phyloP scores from a whole-genome alignment of 2,329 filamentous ascomycete species.

The Claviceps spartinae region DNA sequence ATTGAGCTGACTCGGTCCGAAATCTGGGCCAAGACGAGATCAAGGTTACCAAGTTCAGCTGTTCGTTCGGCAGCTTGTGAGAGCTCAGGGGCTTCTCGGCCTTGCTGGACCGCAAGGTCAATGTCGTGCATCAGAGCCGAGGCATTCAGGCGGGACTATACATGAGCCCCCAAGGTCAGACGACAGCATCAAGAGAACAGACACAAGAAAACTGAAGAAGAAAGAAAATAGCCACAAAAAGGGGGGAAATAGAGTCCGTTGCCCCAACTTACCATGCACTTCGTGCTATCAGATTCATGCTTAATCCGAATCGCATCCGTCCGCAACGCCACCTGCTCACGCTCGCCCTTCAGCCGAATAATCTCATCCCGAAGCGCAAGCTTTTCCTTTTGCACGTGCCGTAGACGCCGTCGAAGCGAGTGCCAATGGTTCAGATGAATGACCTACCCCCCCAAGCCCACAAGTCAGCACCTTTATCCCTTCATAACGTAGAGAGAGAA shows the following conservation, averaged over 20 bases:
- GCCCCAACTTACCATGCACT: conserved; percentile 31
- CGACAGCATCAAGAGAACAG: neutral
- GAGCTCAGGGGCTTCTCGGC: conserved; percentile 34
- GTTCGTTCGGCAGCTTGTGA: conserved; percentile 31
- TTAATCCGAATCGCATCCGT: conserved; percentile 49
- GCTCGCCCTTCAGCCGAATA: conserved; percentile 42
- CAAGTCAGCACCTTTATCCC: neutral
- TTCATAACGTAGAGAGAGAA: too few relatives aligned
- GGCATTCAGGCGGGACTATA: conserved; percentile 33
- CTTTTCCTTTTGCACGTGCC: conserved; percentile 43
- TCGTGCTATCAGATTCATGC: conserved; percentile 41
- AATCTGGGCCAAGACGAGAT: conserved; percentile 41
- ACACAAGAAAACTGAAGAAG: neutral
- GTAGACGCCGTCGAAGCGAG: conserved; percentile 42
- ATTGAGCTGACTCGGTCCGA: conserved; percentile 38
- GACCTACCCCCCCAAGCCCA: conserved; percentile 22
- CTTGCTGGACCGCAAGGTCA: conserved; percentile 41
- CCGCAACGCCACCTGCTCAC: conserved; percentile 46
- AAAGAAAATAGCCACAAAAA: neutral
- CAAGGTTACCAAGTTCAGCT: conserved; percentile 41
- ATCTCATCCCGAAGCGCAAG: conserved; percentile 45
- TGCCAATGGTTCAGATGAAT: conserved; percentile 47
- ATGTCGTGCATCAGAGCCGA: conserved; percentile 49
- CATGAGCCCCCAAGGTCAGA: neutral
- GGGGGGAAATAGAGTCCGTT: neutral